Evolutionary conservation across 805 yeast species (phyloP).

Genomic region (Barnettozyma sp.): DNA sequence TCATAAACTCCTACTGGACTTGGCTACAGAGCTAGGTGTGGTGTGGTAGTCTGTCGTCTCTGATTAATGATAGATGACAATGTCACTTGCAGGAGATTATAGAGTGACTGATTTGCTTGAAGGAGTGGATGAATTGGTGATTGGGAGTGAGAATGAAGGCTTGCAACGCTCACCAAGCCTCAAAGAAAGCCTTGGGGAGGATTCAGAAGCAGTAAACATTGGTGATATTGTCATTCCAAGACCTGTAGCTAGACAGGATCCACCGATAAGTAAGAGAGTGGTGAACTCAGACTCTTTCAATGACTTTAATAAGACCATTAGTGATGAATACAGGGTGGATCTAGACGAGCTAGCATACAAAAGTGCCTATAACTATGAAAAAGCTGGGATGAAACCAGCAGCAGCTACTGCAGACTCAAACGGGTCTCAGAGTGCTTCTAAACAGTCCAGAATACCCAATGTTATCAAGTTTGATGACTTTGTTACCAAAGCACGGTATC

Average conservation of each 20-base stretch:
- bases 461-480: constrained; percentile 24
- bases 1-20: too few species aligned
- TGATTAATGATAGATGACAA: too few species aligned
- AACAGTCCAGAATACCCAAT: constrained; percentile 16
- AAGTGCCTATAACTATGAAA: constrained; percentile 47
- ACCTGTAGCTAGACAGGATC: constrained; percentile 7
- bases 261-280: too few species aligned
- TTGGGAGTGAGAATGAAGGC: constrained; percentile 9
- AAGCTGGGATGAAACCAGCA: too few species aligned
- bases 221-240: constrained; percentile 7
- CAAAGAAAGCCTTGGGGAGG: not conserved
- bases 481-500: constrained; percentile 7
- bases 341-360: constrained; percentile 49
- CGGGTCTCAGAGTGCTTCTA: too few species aligned
- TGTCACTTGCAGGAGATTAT: constrained; percentile 5
- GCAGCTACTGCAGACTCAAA: too few species aligned
- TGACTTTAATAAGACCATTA: constrained; percentile 27
- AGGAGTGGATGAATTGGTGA: constrained; percentile 8
- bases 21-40: too few species aligned
- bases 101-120: constrained; percentile 8
- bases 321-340: constrained; percentile 37
- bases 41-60: too few species aligned
- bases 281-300: constrained; percentile 14
- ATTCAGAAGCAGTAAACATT: too few species aligned
- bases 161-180: constrained; percentile 10